A percentile compares a stretch with the other conserved stretches of the same genome.
phyloP scores from a whole-genome alignment of 225 moss, liverwort and hornwort species.

The Thuidium tamariscinum region DNA sequence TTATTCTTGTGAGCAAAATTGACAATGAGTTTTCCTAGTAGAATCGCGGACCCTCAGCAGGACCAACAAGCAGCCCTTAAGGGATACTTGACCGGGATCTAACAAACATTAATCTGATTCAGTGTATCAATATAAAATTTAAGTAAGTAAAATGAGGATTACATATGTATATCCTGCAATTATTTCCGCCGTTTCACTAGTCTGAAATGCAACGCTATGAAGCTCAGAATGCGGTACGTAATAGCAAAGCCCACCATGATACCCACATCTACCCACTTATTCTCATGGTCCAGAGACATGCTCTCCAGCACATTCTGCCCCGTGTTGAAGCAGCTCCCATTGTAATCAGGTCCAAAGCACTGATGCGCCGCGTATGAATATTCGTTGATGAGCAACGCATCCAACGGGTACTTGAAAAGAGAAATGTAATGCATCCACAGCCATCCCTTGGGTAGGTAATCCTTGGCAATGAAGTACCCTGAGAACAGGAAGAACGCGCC shows the following conservation, averaged over 20 bases:
- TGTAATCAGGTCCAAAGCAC: slow-evolving; percentile 34
- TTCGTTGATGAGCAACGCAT: slow-evolving; percentile 68
- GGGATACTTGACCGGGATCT: slow-evolving; percentile 3
- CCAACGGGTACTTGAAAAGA: slow-evolving; percentile 71
- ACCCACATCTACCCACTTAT: slow-evolving; percentile 55
- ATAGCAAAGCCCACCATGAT: slow-evolving; percentile 45
- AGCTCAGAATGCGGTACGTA: slow-evolving; percentile 43
- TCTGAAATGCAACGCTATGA: slow-evolving; percentile 33
- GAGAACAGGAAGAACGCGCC: slow-evolving; percentile 83
- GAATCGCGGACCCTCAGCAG: background rate
- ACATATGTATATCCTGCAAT: background rate
- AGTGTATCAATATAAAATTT: background rate
- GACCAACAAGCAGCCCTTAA: background rate
- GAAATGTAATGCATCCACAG: slow-evolving; percentile 61
- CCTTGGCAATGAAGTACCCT: slow-evolving; percentile 69
- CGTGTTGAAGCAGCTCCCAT: slow-evolving; percentile 23
- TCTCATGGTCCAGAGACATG: slow-evolving; percentile 20
- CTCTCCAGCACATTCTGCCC: slow-evolving; percentile 36
- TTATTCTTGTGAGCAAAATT: slow-evolving; percentile 20
- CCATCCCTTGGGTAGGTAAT: slow-evolving; percentile 60
- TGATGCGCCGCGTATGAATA: slow-evolving; percentile 27
- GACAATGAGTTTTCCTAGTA: background rate
- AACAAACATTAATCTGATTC: background rate
- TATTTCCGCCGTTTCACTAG: slow-evolving; percentile 48
- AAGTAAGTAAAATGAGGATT: background rate